Evolutionary conservation across 192 early-diverging fungal species (phyloP).

Genomic region (Geranomyces michiganensis): DNA sequence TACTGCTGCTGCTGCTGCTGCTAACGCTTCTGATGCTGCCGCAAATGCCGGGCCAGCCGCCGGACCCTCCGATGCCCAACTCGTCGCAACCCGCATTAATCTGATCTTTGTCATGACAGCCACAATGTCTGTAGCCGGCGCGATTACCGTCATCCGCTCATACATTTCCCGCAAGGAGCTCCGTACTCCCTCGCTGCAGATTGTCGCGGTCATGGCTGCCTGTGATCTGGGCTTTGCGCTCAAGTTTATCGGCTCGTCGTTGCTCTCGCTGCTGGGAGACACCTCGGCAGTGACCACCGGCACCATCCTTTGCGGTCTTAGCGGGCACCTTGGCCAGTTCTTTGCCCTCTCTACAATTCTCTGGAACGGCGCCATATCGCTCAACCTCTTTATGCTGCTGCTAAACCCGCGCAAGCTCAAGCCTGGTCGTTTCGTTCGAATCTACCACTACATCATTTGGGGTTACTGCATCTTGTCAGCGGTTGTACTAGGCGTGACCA

Average conservation of each 20-base stretch:
- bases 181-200: slow-evolving; percentile 9
- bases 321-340: slow-evolving; percentile 22
- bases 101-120: slow-evolving; percentile 15
- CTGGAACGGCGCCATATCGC: slow-evolving; percentile 23
- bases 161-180: slow-evolving; percentile 11
- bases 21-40: too few species aligned
- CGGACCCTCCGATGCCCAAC: not conserved
- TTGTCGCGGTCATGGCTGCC: slow-evolving; percentile 22
- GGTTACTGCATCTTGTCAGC: slow-evolving; percentile 17
- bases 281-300: not conserved
- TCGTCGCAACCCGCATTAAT: not conserved
- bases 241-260: slow-evolving; percentile 10
- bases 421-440: not conserved
- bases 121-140: not conserved
- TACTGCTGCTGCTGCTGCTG: too few species aligned
- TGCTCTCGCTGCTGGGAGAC: slow-evolving; percentile 1
- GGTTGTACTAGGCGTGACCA: not conserved
- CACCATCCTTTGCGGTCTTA: slow-evolving; percentile 7
- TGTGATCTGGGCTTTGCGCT: slow-evolving; percentile 22
- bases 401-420: slow-evolving; percentile 11
- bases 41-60: too few species aligned
- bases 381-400: slow-evolving; percentile 24
- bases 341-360: slow-evolving; percentile 21
- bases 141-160: slow-evolving; percentile 11
- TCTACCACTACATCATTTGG: slow-evolving; percentile 15